phyloP scores from a whole-genome alignment of 768 basidiomycete species.

The Aureoboletus auriporus region DNA sequence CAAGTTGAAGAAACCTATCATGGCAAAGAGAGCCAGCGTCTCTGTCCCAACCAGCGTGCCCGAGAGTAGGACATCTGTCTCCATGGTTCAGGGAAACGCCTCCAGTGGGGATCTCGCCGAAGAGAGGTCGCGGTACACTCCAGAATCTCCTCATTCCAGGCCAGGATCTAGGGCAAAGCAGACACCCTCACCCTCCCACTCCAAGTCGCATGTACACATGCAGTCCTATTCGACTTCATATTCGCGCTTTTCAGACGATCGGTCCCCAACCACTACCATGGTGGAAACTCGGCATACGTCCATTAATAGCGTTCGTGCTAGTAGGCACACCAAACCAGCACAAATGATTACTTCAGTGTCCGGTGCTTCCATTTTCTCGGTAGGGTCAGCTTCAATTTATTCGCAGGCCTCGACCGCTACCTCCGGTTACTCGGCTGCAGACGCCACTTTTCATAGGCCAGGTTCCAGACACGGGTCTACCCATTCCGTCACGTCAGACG shows the following conservation, averaged over 20 bases:
- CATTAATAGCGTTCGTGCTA: no score
- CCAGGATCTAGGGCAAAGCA: constrained; percentile 18
- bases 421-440: constrained; percentile 14
- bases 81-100: constrained; percentile 11
- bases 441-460: constrained; percentile 1
- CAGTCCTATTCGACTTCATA: constrained; percentile 15
- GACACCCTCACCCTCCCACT: constrained; percentile 14
- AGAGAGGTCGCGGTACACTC: constrained; percentile 5
- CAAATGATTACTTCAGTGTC: constrained; percentile 24
- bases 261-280: constrained; percentile 1
- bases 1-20: constrained; percentile 76
- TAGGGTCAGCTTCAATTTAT: constrained; percentile 23
- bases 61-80: constrained; percentile 16
- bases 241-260: constrained; percentile 16
- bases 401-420: constrained; percentile 28
- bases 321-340: constrained; percentile 17
- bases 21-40: constrained; percentile 55
- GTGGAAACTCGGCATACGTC: background rate
- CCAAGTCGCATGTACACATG: constrained; percentile 10
- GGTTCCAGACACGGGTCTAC: constrained; percentile 14
- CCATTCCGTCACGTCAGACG: constrained; percentile 5
- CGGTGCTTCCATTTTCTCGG: constrained; percentile 25
- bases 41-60: background rate
- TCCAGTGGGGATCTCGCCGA: background rate
- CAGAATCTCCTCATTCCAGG: constrained; percentile 15